phyloP scores from a whole-genome alignment of 1,284 basidiomycete species.

The Ganoderma resinaceum region DNA sequence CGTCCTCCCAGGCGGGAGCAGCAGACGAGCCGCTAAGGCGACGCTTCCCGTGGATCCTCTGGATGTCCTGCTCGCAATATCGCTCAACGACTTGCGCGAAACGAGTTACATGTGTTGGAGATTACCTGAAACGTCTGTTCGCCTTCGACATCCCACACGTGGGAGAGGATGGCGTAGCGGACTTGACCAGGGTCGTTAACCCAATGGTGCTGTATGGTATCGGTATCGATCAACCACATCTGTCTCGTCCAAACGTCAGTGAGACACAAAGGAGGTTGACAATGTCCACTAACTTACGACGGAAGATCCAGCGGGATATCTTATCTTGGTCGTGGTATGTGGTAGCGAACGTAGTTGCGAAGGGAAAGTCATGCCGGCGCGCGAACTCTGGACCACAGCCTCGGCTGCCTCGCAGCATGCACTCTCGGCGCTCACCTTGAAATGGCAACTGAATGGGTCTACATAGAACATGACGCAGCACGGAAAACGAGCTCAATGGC shows the following conservation, averaged over 20 bases:
- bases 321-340: no score
- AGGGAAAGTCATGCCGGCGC: no score
- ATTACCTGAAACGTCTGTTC: background rate
- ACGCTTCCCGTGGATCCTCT: background rate
- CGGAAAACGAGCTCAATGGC: background rate
- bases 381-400: no score
- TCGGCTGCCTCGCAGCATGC: no score
- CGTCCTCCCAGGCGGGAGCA: background rate
- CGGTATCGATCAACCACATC: conserved; percentile 15
- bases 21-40: background rate
- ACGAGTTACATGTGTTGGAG: no score
- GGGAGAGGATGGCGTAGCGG: conserved; percentile 16
- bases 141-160: background rate
- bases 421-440: background rate
- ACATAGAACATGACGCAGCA: no score
- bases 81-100: background rate
- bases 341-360: background rate
- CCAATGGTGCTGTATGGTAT: conserved; percentile 3
- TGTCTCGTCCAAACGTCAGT: background rate
- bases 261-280: background rate
- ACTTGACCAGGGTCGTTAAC: conserved; percentile 2
- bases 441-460: no score
- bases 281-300: background rate
- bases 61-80: background rate
- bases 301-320: background rate